Evolutionary conservation across 495 filamentous ascomycete genomes (phyloP).

Genomic region (Penicillium soppii): DNA sequence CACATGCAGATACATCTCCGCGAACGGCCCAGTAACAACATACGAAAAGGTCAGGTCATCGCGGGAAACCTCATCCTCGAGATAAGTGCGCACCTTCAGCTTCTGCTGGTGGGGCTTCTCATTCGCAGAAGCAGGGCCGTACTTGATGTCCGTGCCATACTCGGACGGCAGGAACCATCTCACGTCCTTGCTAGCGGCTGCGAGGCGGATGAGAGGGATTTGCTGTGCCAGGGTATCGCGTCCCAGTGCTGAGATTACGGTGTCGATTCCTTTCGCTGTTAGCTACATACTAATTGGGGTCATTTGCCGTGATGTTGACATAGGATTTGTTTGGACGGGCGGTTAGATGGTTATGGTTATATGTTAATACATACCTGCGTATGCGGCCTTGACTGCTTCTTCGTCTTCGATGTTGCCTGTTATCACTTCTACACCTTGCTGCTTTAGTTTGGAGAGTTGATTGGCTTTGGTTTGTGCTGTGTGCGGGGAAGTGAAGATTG

Average conservation of each 20-base stretch:
- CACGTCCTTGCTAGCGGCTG: conserved; percentile 53
- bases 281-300: conserved; percentile 3
- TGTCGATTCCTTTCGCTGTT: conserved; percentile 51
- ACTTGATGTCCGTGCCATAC: conserved; percentile 74
- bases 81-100: conserved; percentile 60
- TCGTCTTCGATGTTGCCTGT: conserved; percentile 56
- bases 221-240: conserved; percentile 57
- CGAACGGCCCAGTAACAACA: conserved; percentile 67
- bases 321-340: not conserved
- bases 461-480: conserved; percentile 43
- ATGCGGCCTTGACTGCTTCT: conserved; percentile 52
- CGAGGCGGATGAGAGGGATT: conserved; percentile 57
- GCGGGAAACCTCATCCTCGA: conserved; percentile 44
- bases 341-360: not conserved
- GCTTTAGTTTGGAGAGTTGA: conserved; percentile 40
- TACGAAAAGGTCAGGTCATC: conserved; percentile 59
- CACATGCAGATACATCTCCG: conserved; percentile 60
- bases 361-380: conserved; percentile 34
- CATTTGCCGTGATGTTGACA: not conserved
- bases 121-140: conserved; percentile 52
- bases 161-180: conserved; percentile 71
- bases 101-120: conserved; percentile 73
- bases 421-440: conserved; percentile 55
- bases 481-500: conserved; percentile 61
- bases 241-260: conserved; percentile 64